Base-by-base conservation (phyloP, 2,329 filamentous ascomycete species). In the Mycosphaerella sp. region DNA sequence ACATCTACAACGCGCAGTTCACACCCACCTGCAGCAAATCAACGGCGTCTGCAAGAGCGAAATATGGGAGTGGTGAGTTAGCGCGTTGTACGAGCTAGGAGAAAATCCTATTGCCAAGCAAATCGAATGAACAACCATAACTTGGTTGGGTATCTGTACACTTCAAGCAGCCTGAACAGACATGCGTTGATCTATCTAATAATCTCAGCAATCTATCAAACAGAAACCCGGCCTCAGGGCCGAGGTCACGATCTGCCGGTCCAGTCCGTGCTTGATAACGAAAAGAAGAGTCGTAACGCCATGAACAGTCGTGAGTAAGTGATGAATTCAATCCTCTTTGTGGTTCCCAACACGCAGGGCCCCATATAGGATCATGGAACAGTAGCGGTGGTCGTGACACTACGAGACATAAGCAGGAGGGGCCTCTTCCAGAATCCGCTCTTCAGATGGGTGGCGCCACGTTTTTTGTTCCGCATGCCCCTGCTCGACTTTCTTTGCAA, bases 401-500 rank as follows among this genome's bases (percentile, higher is more conserved):
- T 14, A 34, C 21, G 63, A 65, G 32, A 64, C 66, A 58, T 70
- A 70, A 18, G 67, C 66, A 21, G 67, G 67, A 41, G 67, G 67
- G 40, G 67, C 64, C 14, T 64, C 64, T 6, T 56, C 59, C 14
- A 49, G 55, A 14, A 55, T 39, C 21, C 55, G 54, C n/a, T 55
- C 48, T 49, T 57, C 46, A 18, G 40, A 53, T 4, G 49, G 37
- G 10, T 44, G 44, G 21, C 52, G 51, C 62, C 61, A 60, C 16
- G 53, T 50, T 17, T 50, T 48, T 18, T 65, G 59, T 36, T 64
- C 63, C 6, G 67, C 71, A 71, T 95, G 93, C 71, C 95, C 87
- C 60, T 95, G 87, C 59, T 91, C 87, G 58, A 95, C 89, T 50
- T 88, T 85, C 44, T 84, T 77, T 32, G 89, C 89, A 62, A 97